Percentiles rank a stretch among this genome's conserved stretches.
These are phyloP conservation scores for Pistacia atlantica DNA, from an alignment of 345 rosid genomes.

Conservation along the genomic window DNA sequence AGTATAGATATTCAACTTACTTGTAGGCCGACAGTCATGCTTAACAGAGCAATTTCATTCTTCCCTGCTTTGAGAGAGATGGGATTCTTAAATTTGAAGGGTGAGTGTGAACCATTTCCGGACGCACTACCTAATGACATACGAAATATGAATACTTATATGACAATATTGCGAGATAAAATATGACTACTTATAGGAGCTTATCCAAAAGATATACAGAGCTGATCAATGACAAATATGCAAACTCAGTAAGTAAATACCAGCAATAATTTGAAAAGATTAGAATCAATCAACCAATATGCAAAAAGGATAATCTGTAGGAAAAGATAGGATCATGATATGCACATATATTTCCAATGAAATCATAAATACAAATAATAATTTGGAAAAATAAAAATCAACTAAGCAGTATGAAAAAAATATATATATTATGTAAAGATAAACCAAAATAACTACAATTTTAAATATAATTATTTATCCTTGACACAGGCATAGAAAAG, in stretches of 20 bases:
- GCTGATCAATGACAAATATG: neutral
- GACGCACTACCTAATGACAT: slow-evolving; percentile 60
- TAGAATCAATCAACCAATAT: neutral
- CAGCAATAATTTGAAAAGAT: neutral
- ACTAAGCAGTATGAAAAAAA: neutral
- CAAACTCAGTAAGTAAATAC: neutral
- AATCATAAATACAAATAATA: too few relatives aligned
- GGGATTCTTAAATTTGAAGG: slow-evolving; percentile 56
- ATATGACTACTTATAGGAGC: neutral
- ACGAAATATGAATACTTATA: neutral
- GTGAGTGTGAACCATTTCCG: slow-evolving; percentile 71
- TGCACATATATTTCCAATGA: neutral
- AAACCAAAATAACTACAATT: neutral
- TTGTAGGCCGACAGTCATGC: slow-evolving; percentile 88
- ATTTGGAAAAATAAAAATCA: too few relatives aligned
- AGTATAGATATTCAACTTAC: slow-evolving; percentile 42
- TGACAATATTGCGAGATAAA: neutral
- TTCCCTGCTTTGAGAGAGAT: slow-evolving; percentile 73
- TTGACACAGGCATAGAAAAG: neutral
- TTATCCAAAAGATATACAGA: neutral
- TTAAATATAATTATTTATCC: neutral
- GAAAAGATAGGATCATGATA: neutral
- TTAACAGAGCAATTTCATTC: slow-evolving; percentile 74
- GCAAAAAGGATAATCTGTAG: neutral
- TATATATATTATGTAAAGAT: neutral